phyloP scores from a whole-genome alignment of 1,139 yeast species.

The Wickerhamomyces sp. region DNA sequence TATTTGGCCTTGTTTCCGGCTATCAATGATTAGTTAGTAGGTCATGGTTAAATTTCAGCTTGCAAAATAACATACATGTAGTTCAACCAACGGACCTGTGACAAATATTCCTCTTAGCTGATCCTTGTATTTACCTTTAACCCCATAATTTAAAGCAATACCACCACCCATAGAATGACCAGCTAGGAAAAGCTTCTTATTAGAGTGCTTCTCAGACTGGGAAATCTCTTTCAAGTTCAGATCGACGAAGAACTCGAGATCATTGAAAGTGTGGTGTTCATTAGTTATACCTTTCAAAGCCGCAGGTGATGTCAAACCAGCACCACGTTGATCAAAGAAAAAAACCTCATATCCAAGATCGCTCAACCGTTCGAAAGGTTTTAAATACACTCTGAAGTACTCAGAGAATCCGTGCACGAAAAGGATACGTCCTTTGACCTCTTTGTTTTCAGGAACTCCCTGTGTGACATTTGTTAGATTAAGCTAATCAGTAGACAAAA shows the following conservation, averaged over 20 bases:
- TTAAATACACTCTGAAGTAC: constrained; percentile 47
- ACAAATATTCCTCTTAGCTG: constrained; percentile 53
- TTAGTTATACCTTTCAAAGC: constrained; percentile 59
- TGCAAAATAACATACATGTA: constrained; percentile 33
- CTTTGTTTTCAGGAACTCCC: constrained; percentile 32
- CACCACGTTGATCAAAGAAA: constrained; percentile 85
- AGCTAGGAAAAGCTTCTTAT: constrained; percentile 51
- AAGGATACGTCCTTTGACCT: constrained; percentile 51
- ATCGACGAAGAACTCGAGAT: constrained; percentile 55
- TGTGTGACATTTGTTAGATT: constrained; percentile 5
- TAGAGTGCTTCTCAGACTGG: constrained; percentile 15
- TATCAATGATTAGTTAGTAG: constrained; percentile 4
- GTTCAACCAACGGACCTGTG: constrained; percentile 62
- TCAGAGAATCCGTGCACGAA: constrained; percentile 85
- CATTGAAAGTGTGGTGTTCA: constrained; percentile 60
- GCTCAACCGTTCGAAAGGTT: constrained; percentile 55
- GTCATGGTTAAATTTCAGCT: background rate
- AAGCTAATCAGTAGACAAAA: background rate
- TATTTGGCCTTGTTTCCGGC: constrained; percentile 52
- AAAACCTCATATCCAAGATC: constrained; percentile 66
- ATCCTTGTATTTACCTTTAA: constrained; percentile 56
- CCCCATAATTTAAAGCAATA: constrained; percentile 67
- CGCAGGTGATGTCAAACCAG: constrained; percentile 70
- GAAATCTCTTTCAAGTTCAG: constrained; percentile 30
- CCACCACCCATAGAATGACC: constrained; percentile 99